Conservation (phyloP, 2,329 filamentous ascomycete genomes). For the Scorias spongiosa region DNA sequence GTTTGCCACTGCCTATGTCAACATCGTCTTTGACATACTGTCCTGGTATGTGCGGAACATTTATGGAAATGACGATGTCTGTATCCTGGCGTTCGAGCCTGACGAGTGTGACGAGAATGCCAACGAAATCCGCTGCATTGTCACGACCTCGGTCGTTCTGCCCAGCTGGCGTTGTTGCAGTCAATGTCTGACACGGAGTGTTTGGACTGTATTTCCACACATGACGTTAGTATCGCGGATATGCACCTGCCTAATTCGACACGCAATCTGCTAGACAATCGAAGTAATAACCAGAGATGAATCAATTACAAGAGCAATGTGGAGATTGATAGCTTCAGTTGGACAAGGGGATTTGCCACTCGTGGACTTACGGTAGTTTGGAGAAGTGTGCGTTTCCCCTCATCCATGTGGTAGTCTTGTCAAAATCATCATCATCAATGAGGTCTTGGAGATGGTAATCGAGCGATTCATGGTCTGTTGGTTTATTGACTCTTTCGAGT, state of each 20-base stretch:
- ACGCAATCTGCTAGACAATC: too few relatives aligned
- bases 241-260: too few relatives aligned
- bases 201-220: constrained; percentile 22
- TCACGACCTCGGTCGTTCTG: constrained; percentile 24
- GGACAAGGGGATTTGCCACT: too few relatives aligned
- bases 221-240: not conserved
- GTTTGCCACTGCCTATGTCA: constrained; percentile 48
- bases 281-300: too few relatives aligned
- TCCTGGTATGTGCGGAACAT: constrained; percentile 68
- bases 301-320: too few relatives aligned
- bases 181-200: constrained; percentile 52
- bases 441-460: constrained; percentile 36
- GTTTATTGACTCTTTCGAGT: constrained; percentile 59
- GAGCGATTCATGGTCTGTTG: constrained; percentile 51
- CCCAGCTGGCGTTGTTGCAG: constrained; percentile 40
- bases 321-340: too few relatives aligned
- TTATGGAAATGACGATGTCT: constrained; percentile 73
- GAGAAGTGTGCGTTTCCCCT: constrained; percentile 16
- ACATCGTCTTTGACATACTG: constrained; percentile 61
- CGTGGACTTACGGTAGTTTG: constrained; percentile 22
- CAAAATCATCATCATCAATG: constrained; percentile 19
- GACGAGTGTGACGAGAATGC: constrained; percentile 61
- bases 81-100: constrained; percentile 60
- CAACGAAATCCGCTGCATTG: constrained; percentile 39
- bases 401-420: constrained; percentile 21